phyloP scores from a whole-genome alignment of 176 grass and related monocot genomes.

The Cocos nucifera region DNA sequence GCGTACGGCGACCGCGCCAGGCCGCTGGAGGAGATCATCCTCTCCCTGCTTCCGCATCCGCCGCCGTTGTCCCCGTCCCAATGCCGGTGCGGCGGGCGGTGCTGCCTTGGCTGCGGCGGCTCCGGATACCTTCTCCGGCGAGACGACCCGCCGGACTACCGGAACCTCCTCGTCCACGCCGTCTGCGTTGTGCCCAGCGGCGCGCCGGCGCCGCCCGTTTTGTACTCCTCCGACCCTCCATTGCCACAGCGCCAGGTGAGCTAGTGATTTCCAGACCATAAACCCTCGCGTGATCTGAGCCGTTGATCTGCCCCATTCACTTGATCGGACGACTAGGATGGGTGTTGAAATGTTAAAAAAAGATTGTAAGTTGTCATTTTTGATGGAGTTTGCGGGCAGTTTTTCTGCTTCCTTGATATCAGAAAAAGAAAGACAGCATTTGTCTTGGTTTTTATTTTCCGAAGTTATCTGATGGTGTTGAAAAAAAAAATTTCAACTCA shows the following conservation, averaged over 20 bases:
- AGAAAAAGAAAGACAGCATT: no score
- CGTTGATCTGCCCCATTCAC: no score
- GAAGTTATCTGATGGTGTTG: no score
- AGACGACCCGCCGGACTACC: conserved; percentile 19
- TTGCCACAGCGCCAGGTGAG: conserved; percentile 20
- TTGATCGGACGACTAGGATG: no score
- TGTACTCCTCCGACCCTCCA: background rate
- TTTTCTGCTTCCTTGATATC: no score
- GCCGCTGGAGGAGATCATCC: conserved; percentile 16
- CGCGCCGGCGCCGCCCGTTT: background rate
- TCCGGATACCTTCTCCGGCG: conserved; percentile 11
- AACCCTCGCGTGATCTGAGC: no score
- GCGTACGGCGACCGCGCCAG: conserved; percentile 15
- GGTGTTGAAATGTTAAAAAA: no score
- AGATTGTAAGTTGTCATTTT: no score
- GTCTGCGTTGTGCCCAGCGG: conserved; percentile 6
- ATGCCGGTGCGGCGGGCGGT: background rate
- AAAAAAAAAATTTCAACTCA: no score
- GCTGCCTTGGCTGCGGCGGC: conserved; percentile 16
- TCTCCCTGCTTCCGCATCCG: conserved; percentile 24
- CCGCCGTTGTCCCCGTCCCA: background rate
- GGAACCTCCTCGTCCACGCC: conserved; percentile 11
- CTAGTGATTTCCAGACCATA: no score
- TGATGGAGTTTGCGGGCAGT: no score
- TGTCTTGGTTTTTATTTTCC: no score